Evolutionary conservation across 768 basidiomycete species (phyloP), one percentile per base, ranked within the genome.

Genomic region (Lepiota brunneoincarnata): DNA sequence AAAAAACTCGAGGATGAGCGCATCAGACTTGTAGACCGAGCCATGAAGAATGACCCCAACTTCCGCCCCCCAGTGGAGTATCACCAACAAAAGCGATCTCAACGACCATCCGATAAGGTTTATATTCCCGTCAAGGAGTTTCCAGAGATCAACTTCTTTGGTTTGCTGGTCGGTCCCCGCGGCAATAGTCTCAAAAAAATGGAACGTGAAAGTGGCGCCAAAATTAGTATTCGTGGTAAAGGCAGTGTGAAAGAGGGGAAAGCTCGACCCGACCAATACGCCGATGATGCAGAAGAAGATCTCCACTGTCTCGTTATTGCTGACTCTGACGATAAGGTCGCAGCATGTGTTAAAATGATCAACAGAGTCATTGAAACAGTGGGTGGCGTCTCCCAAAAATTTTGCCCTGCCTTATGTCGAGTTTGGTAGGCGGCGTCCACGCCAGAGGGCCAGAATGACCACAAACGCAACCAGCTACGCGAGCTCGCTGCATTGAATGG

Each of bases 61-160:
- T 99, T 96, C 78, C 91, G 91, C 38, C 94, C 97, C 50, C 97
- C 97, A 9, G 89, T 93, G 52, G 97, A 99, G 70, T 96, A 98
- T 66, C 90, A 93, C 59, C 90, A 93, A 68, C 88, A 93, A 67
- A 96, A 97, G 71, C 88, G 93, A 28, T 91, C 91, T 38, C 90
- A 91, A 55, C 84, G 93, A 43, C 95, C 96, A 12, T 90, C 91
- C 31, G 97, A 99, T 56, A 98, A 98, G 73, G 97, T 99, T 57
- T 99, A 98, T 69, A 98, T 99, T 57, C 97, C 97, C 37, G 95
- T 98, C 68, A 98, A 99, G 70, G 97, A 99, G 72, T 99, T 99
- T 63, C 97, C 97, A 1, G 96, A 98, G 73, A 98, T 99, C 78
- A 99, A 99, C 69, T 99, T 98, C 75, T 98, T 99, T 64, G 97